phyloP scores from a whole-genome alignment of 345 rosid genomes.

The Geranium brycei region DNA sequence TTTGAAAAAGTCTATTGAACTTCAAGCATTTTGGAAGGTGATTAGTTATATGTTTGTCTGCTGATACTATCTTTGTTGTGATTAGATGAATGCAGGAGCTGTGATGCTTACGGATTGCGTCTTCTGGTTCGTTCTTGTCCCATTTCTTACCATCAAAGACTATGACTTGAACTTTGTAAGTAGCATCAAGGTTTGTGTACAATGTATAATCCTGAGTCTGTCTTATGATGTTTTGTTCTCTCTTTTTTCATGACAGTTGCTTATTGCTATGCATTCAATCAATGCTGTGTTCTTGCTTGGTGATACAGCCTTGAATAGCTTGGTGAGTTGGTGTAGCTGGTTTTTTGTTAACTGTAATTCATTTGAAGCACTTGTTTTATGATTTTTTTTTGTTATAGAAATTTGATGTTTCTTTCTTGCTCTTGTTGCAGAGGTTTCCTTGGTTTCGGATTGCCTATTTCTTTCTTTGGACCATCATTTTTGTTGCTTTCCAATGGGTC shows the following conservation, averaged over 20 bases:
- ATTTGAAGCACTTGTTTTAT: background rate
- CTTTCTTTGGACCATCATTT: slow-evolving; percentile 71
- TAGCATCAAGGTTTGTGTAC: background rate
- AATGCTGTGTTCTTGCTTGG: slow-evolving; percentile 67
- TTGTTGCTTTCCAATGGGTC: slow-evolving; percentile 76
- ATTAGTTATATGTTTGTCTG: background rate
- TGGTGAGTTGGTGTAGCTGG: slow-evolving; percentile 32
- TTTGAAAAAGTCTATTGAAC: background rate
- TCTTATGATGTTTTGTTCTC: background rate
- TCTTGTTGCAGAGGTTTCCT: slow-evolving; percentile 62
- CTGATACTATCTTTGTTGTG: slow-evolving; percentile 7
- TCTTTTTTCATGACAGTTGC: slow-evolving; percentile 40
- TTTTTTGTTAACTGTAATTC: background rate
- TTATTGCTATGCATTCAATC: slow-evolving; percentile 68
- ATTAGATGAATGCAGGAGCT: slow-evolving; percentile 92
- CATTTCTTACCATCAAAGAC: slow-evolving; percentile 69
- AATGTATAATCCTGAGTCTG: background rate
- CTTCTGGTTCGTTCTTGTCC: slow-evolving; percentile 88
- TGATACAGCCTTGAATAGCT: slow-evolving; percentile 64
- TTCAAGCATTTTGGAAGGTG: background rate
- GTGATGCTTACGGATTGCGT: slow-evolving; percentile 88
- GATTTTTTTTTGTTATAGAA: background rate
- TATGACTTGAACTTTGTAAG: slow-evolving; percentile 68
- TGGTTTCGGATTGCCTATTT: slow-evolving; percentile 81
- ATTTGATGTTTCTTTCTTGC: background rate